Base-by-base conservation (phyloP, 176 grass and related monocot species). In the Miscanthus lutarioriparius region DNA sequence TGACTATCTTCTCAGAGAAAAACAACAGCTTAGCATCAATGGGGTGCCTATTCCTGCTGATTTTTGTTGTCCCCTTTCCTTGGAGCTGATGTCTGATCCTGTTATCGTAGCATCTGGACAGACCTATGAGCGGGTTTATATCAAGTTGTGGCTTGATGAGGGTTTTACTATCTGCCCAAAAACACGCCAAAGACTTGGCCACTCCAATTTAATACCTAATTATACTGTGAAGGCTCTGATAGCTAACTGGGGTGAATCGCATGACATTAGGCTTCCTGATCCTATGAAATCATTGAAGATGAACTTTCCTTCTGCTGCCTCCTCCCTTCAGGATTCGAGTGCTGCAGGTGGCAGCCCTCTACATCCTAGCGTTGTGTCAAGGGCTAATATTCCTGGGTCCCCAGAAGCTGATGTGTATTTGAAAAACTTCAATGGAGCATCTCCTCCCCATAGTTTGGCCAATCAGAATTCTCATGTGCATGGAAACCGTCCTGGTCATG, bases 141-240 rank as follows among this genome's bases (percentile, higher is more conserved):
- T 96, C 69, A 90, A 87, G 80, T 87, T 94, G 44, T 99, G 96
- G 96, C 89, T 99, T 36, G 88, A 99, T 76, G 90, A 94, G 76
- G 96, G 96, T 92, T 99, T 95, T 83, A 99, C 80, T 75, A 89
- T 99, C 64, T 99, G 96, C 67, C 96, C 93, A 0, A 99, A 95
- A 82, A 99, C 96, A 41, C 91, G 76, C 41, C 91, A 99, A 87
- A 92, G 85, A 78, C 97, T 99, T 82, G 90, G 80, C 8, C 97
- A 99, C 78, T 91, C 97, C 54, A 99, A 95, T 67, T 91, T 99
- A 89, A 99, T 99, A 89, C 97, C 97, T 38, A 99, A 99, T 72
- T 99, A 99, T 81, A 99, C 97, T 23, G 97, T 99, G 62, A 99
- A 99, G 87, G 93, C 93, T 43, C 87, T 99, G 84, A 99, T 99